Conservation (phyloP, 306 rosid genomes). For the Sicyos edulis region DNA sequence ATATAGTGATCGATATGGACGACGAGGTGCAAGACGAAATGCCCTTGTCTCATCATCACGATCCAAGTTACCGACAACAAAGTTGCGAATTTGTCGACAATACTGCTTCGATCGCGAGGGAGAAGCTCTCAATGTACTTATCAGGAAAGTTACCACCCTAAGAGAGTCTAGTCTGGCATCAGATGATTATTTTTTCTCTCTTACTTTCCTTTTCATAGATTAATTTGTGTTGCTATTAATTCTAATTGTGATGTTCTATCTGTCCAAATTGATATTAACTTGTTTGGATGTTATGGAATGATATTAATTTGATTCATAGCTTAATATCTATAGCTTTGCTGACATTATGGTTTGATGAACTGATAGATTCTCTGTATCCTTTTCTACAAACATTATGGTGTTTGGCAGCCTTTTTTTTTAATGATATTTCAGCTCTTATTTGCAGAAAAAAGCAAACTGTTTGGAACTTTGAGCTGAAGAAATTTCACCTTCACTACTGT, state of each 20-base stretch:
- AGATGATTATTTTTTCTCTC: not conserved
- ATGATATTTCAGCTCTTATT: not conserved
- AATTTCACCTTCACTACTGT: not conserved
- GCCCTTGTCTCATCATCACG: conserved; percentile 53
- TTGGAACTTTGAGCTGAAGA: not conserved
- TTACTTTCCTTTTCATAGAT: conserved; percentile 2
- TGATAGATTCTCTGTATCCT: not conserved
- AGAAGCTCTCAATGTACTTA: conserved; percentile 50
- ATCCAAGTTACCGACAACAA: conserved; percentile 55
- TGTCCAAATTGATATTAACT: conserved; percentile 3
- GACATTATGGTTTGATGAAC: conserved; percentile 1
- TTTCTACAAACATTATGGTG: not conserved
- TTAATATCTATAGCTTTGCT: not conserved
- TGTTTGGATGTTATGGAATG: not conserved
- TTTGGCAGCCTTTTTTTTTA: not conserved
- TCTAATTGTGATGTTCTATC: conserved; percentile 1
- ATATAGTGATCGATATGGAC: conserved; percentile 67
- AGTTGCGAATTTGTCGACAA: conserved; percentile 45
- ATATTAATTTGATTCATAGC: conserved; percentile 9
- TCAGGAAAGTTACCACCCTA: conserved; percentile 33
- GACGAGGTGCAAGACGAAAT: conserved; percentile 47
- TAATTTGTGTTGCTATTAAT: not conserved
- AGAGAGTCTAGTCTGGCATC: not conserved
- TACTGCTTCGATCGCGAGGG: conserved; percentile 39
- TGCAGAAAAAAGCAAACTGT: not conserved